phyloP scores from a whole-genome alignment of 2,329 filamentous ascomycete genomes.

The Stromatinia cepivora region DNA sequence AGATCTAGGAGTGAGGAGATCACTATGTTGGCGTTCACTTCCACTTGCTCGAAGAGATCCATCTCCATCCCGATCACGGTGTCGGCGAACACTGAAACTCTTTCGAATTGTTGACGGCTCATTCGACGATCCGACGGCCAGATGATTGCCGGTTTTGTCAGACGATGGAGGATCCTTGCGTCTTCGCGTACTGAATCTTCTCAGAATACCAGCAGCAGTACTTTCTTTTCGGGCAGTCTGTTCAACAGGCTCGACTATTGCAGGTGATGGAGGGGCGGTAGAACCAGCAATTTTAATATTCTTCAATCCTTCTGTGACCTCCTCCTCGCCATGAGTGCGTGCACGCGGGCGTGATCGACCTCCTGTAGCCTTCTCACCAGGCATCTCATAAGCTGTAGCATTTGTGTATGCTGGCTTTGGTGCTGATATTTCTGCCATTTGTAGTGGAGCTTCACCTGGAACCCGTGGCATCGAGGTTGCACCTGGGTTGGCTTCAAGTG shows the following conservation, averaged over 20 bases:
- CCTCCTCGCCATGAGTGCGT: slow-evolving; percentile 92
- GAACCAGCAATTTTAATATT: slow-evolving; percentile 58
- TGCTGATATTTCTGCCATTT: slow-evolving; percentile 72
- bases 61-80: slow-evolving; percentile 51
- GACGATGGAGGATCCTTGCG: slow-evolving; percentile 59
- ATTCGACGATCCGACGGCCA: slow-evolving; percentile 77
- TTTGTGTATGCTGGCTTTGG: slow-evolving; percentile 92
- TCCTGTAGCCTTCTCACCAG: slow-evolving; percentile 83
- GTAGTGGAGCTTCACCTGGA: slow-evolving; percentile 53
- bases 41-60: slow-evolving; percentile 55
- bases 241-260: slow-evolving; percentile 56
- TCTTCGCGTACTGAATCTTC: slow-evolving; percentile 87
- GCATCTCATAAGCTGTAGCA: slow-evolving; percentile 78
- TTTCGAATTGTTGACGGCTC: slow-evolving; percentile 72
- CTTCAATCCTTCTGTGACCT: slow-evolving; percentile 72
- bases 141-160: slow-evolving; percentile 58
- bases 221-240: slow-evolving; percentile 81
- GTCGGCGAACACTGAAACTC: slow-evolving; percentile 80
- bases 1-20: slow-evolving; percentile 66
- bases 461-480: slow-evolving; percentile 57
- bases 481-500: slow-evolving; percentile 56
- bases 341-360: slow-evolving; percentile 81
- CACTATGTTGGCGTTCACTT: slow-evolving; percentile 72
- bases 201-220: slow-evolving; percentile 77
- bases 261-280: slow-evolving; percentile 48